These are phyloP conservation scores for Hypoxylon sp. DNA, from an alignment of 2,329 filamentous ascomycete species.

Conservation along the genomic window DNA sequence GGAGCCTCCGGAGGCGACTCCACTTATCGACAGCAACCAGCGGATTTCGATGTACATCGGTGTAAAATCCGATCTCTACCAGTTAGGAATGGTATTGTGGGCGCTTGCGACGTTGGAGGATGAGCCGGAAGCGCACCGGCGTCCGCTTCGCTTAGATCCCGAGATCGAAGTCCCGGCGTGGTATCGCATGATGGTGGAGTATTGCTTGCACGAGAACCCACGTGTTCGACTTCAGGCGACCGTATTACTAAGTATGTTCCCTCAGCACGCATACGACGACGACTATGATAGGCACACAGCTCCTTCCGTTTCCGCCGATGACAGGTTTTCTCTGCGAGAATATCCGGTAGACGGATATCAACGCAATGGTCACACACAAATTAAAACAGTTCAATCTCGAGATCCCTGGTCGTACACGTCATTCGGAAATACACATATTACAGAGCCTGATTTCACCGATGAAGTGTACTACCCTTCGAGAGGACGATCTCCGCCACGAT, in stretches of 20 bases:
- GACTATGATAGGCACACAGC: slow-evolving; percentile 48
- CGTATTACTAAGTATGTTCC: slow-evolving; percentile 79
- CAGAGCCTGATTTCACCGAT: slow-evolving; percentile 55
- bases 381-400: slow-evolving; percentile 60
- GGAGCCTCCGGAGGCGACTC: slow-evolving; percentile 93
- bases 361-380: slow-evolving; percentile 54
- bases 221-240: slow-evolving; percentile 80
- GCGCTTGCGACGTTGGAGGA: slow-evolving; percentile 89
- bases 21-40: slow-evolving; percentile 88
- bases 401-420: slow-evolving; percentile 62
- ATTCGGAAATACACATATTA: slow-evolving; percentile 56
- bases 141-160: slow-evolving; percentile 75
- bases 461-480: slow-evolving; percentile 64
- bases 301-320: slow-evolving; percentile 59
- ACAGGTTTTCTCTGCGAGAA: slow-evolving; percentile 58
- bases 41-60: slow-evolving; percentile 97
- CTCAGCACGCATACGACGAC: slow-evolving; percentile 56
- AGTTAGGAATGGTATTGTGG: slow-evolving; percentile 98
- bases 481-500: slow-evolving; percentile 69
- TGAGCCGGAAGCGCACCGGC: slow-evolving; percentile 84
- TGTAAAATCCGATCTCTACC: slow-evolving; percentile 96
- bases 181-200: slow-evolving; percentile 81
- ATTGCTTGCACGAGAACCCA: slow-evolving; percentile 82
- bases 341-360: slow-evolving; percentile 58
- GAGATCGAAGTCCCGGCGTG: slow-evolving; percentile 80